Evolutionary conservation across 2,329 filamentous ascomycete genomes (phyloP).

Genomic region (Knoxdaviesia capensis): DNA sequence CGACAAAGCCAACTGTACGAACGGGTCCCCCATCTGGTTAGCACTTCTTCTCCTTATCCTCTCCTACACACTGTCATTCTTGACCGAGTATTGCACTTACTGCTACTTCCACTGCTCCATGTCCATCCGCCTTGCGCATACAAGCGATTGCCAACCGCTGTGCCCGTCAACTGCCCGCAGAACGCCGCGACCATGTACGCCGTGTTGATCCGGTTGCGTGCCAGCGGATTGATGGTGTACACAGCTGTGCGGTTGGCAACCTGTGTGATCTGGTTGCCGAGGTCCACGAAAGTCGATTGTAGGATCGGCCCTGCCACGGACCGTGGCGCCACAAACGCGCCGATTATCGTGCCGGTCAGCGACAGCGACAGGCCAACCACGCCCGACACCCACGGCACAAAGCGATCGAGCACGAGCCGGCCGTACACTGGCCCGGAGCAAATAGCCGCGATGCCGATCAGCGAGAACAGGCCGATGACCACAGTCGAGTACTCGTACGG

Average conservation of each 20-base stretch:
- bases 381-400: constrained; percentile 47
- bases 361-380: constrained; percentile 38
- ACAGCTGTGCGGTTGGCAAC: constrained; percentile 54
- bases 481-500: constrained; percentile 50
- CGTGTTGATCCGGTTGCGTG: constrained; percentile 59
- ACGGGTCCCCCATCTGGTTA: not conserved
- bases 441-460: constrained; percentile 57
- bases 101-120: constrained; percentile 20
- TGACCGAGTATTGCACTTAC: constrained; percentile 5
- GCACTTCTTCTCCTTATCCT: not conserved
- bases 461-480: constrained; percentile 56
- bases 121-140: constrained; percentile 31
- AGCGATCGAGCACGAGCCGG: constrained; percentile 47
- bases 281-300: constrained; percentile 49
- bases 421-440: constrained; percentile 48
- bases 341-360: constrained; percentile 41
- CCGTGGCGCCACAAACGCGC: constrained; percentile 46
- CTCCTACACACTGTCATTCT: not conserved
- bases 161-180: constrained; percentile 54
- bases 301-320: constrained; percentile 53
- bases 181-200: constrained; percentile 65
- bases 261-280: constrained; percentile 53
- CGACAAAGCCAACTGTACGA: constrained; percentile 5
- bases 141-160: constrained; percentile 32
- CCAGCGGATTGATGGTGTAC: constrained; percentile 49